Evolutionary conservation across 2,329 filamentous ascomycete genomes (phyloP), one percentile per base, ranked within the genome.

Genomic region (Hymenoscyphus albidus): DNA sequence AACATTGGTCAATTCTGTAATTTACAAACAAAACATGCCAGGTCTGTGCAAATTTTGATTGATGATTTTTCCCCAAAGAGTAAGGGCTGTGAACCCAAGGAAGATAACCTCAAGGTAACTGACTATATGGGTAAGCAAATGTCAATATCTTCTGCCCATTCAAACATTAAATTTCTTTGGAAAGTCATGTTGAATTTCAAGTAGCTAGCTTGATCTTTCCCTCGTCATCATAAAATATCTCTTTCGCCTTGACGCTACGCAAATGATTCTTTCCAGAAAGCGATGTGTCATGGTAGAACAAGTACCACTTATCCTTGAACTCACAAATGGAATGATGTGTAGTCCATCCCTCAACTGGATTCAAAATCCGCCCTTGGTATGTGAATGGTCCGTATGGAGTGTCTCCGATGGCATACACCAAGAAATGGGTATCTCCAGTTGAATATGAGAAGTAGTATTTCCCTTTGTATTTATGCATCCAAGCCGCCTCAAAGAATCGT

Each of bases 251-350:
- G 48, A 92, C 89, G 69, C 83, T 87, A 65, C 90, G 79, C 77
- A 93, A 74, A 75, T 93, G 90, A 72, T 88, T 85, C 61, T 90
- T 85, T 0, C 89, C 89, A 16, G 82, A 80, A 62, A 87, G 90
- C 63, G 92, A 75, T 73, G 86, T 86, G 77, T 93, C 90, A 74
- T 93, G 90, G 74, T 92, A 87, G 75, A 93, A 93, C 64, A 93
- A 75, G 76, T 85, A 93, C 85, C 89, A 92, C 68, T 82, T 84
- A 3, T 83, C 88, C 76, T 85, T 75, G 73, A 90, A 91, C 79
- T 92, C 88, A 10, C 88, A 88, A 69, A 93, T 88, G 2, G 87
- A 90, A 75, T 93, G 90, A 77, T 93, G 90, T 62, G 90, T 93
- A 55, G 90, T 93, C 90, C 90, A 93, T 1, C 90, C 90, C 32